phyloP scores from a whole-genome alignment of 495 filamentous ascomycete genomes.

The Penicillium mononematosum region DNA sequence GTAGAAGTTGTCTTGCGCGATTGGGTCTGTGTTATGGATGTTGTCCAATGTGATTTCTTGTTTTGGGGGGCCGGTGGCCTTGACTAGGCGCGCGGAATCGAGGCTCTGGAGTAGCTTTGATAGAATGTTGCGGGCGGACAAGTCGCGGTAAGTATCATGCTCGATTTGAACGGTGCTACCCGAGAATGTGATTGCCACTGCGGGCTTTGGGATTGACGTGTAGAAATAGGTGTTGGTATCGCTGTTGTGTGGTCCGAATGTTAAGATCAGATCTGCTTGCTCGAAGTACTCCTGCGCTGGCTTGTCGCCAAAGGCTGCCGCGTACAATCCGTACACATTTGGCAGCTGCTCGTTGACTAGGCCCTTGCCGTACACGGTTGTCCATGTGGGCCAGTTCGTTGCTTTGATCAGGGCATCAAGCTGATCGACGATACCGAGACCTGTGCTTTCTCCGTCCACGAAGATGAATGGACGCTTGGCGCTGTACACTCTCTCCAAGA shows the following conservation, averaged over 20 bases:
- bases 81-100: constrained; percentile 20
- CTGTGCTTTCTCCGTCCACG: constrained; percentile 36
- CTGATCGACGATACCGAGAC: constrained; percentile 28
- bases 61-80: constrained; percentile 19
- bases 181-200: constrained; percentile 30
- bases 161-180: constrained; percentile 32
- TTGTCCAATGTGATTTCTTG: constrained; percentile 10
- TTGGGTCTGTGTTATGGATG: constrained; percentile 18
- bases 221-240: constrained; percentile 40
- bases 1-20: constrained; percentile 37
- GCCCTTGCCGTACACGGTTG: constrained; percentile 37
- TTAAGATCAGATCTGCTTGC: constrained; percentile 33
- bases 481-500: constrained; percentile 33
- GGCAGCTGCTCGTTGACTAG: constrained; percentile 37
- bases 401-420: constrained; percentile 30
- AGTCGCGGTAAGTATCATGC: constrained; percentile 27
- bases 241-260: constrained; percentile 36
- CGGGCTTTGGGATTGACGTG: constrained; percentile 28
- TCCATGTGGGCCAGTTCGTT: constrained; percentile 36
- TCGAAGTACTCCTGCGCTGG: constrained; percentile 29
- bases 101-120: constrained; percentile 20
- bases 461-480: constrained; percentile 38
- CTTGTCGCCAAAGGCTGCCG: constrained; percentile 26
- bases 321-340: constrained; percentile 40
- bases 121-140: constrained; percentile 22